phyloP scores from a whole-genome alignment of 192 early-diverging fungal genomes.

The Thoreauomyces humboldtii region DNA sequence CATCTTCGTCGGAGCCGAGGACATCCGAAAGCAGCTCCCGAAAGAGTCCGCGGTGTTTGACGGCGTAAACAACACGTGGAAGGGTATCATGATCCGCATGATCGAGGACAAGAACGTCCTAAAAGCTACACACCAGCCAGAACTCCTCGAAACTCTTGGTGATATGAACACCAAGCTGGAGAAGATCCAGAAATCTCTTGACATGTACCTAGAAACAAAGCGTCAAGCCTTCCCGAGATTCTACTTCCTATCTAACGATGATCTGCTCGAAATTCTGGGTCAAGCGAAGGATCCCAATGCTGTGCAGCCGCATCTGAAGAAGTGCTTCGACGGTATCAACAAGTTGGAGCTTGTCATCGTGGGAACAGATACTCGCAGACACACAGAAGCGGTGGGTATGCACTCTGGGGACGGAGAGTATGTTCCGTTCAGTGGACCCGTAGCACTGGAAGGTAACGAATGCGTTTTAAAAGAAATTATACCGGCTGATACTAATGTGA shows the following conservation, averaged over 20 bases:
- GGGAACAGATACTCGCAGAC: slow-evolving; percentile 50
- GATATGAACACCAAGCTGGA: slow-evolving; percentile 62
- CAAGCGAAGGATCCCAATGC: slow-evolving; percentile 59
- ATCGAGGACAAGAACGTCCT: slow-evolving; percentile 48
- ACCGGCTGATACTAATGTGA: slow-evolving; percentile 5
- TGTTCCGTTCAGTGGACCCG: slow-evolving; percentile 53
- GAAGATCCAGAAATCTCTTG: slow-evolving; percentile 61
- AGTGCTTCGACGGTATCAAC: slow-evolving; percentile 60
- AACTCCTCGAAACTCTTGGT: slow-evolving; percentile 43
- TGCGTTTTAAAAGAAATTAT: too few relatives aligned
- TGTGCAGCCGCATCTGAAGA: slow-evolving; percentile 61
- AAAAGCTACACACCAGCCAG: slow-evolving; percentile 42
- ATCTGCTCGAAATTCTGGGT: slow-evolving; percentile 57
- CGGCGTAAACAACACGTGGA: slow-evolving; percentile 46
- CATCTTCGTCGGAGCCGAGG: slow-evolving; percentile 60
- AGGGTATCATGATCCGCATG: slow-evolving; percentile 46
- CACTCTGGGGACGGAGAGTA: slow-evolving; percentile 62
- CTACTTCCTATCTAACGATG: slow-evolving; percentile 63
- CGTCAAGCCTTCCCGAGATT: slow-evolving; percentile 58
- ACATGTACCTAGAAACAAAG: slow-evolving; percentile 64
- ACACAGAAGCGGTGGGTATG: slow-evolving; percentile 58
- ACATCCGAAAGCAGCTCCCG: slow-evolving; percentile 60
- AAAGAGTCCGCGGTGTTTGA: slow-evolving; percentile 57
- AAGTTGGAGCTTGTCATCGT: slow-evolving; percentile 49
- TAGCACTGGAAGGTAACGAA: slow-evolving; percentile 48